Conservation (phyloP, 345 rosid genomes). For the Salix viminalis region DNA sequence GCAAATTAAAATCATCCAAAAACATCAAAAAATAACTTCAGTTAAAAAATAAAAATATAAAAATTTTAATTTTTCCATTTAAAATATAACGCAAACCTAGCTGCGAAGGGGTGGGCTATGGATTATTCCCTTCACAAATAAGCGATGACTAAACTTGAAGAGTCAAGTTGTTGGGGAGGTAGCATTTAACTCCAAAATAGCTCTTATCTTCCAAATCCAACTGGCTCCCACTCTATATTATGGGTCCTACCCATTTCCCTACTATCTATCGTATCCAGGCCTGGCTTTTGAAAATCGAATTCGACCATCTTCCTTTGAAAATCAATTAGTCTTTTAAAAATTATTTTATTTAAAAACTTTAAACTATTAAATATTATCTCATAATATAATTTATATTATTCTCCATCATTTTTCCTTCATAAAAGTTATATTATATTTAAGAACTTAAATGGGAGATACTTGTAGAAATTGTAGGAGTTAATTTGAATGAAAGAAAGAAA, state of each 20-base stretch:
- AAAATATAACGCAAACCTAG: no score
- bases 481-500: neutral
- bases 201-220: constrained; percentile 18
- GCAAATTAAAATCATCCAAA: no score
- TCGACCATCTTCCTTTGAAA: neutral
- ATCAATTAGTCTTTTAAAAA: no score
- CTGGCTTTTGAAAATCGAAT: neutral
- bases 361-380: no score
- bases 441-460: neutral
- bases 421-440: neutral
- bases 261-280: neutral
- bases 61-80: no score
- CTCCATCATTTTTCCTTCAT: no score
- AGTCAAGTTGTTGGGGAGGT: neutral
- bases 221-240: constrained; percentile 25
- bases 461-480: neutral
- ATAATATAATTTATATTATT: no score
- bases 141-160: neutral
- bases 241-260: constrained; percentile 3
- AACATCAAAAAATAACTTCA: no score
- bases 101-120: neutral
- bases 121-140: constrained; percentile 7
- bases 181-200: constrained; percentile 15
- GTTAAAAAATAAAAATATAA: no score
- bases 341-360: no score